A percentile compares a stretch with the other conserved stretches of the same genome.
Evolutionary conservation across 352 stramenopile species (phyloP).

Genomic region (Pythium aristosporum): DNA sequence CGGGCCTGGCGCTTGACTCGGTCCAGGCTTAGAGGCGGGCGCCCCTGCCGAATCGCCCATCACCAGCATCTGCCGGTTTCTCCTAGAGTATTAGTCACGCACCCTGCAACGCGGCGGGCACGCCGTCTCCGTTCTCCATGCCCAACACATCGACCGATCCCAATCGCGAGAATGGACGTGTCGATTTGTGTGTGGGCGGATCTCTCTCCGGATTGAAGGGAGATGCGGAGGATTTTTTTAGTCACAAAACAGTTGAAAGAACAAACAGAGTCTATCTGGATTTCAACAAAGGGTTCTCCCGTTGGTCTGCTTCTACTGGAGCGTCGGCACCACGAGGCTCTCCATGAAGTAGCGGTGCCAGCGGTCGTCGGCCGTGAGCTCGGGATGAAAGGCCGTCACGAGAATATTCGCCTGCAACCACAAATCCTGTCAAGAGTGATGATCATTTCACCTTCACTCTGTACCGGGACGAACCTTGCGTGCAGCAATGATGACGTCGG

Average conservation of each 20-base stretch:
- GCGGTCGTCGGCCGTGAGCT: conserved; percentile 91
- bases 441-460: conserved; percentile 17
- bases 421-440: conserved; percentile 1
- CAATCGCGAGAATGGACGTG: not conserved
- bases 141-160: not conserved
- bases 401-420: conserved; percentile 85
- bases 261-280: conserved; percentile 30
- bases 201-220: conserved; percentile 2
- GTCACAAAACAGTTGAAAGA: conserved; percentile 25
- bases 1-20: conserved; percentile 74
- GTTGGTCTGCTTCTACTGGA: conserved; percentile 31
- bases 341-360: conserved; percentile 96
- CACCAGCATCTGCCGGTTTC: conserved; percentile 7
- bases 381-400: conserved; percentile 95
- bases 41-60: not conserved
- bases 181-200: not conserved
- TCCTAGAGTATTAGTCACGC: conserved; percentile 29
- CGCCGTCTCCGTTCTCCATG: conserved; percentile 1
- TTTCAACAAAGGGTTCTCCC: conserved; percentile 17
- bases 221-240: conserved; percentile 11
- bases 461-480: conserved; percentile 48
- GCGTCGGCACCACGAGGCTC: conserved; percentile 48
- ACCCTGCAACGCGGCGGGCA: conserved; percentile 6
- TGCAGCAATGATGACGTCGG: conserved; percentile 80
- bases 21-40: conserved; percentile 48